phyloP scores from a whole-genome alignment of 305 asterid species.

The Solanum hybrid region DNA sequence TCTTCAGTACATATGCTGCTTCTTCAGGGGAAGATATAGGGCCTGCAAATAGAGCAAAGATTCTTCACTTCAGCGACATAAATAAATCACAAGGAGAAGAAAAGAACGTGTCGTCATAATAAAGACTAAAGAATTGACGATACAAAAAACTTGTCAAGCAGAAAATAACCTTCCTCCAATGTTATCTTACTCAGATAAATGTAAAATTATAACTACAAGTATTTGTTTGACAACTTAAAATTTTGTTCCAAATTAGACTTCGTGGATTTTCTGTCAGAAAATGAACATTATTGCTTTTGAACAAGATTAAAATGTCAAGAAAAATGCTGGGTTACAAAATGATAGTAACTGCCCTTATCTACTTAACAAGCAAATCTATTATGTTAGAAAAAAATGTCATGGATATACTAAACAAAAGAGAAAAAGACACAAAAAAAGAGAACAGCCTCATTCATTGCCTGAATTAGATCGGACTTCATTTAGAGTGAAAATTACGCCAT shows the following conservation, averaged over 20 bases:
- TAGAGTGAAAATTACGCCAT: not conserved
- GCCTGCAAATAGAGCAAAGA: conserved; percentile 33
- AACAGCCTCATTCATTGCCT: not conserved
- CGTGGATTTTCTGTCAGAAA: not conserved
- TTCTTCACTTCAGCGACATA: not conserved
- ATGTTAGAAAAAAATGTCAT: not conserved
- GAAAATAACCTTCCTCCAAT: not conserved
- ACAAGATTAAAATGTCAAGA: not conserved
- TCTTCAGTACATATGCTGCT: conserved; percentile 77
- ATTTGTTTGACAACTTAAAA: not conserved
- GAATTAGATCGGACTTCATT: not conserved
- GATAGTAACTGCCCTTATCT: not conserved
- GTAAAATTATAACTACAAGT: not conserved
- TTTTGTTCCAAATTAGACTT: not conserved
- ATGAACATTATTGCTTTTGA: not conserved
- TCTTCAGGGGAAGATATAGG: conserved; percentile 76
- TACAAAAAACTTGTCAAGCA: not conserved
- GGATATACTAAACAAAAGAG: not conserved
- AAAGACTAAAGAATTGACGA: not conserved
- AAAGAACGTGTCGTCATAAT: not conserved
- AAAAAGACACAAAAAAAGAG: not conserved
- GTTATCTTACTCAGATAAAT: not conserved
- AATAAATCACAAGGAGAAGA: not conserved
- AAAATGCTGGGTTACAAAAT: not conserved
- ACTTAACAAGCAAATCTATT: not conserved